Evolutionary conservation across 2,329 filamentous ascomycete species (phyloP).

Genomic region (Hymenoscyphus fructigenus): DNA sequence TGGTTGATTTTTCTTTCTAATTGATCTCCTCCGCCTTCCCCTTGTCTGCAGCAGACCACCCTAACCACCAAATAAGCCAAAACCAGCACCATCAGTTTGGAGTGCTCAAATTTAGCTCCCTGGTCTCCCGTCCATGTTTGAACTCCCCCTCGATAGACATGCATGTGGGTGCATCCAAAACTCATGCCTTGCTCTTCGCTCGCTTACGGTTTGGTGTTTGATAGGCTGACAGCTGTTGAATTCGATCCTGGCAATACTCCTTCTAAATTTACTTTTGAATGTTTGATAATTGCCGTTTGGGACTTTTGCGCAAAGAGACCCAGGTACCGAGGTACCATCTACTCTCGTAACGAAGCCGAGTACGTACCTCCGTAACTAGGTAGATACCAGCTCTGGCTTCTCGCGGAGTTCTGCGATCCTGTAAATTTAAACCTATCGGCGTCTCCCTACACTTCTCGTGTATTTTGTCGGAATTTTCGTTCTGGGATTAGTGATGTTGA

Average conservation of each 20-base stretch:
- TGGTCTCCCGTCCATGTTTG: neutral
- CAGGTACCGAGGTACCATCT: neutral
- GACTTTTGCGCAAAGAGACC: neutral
- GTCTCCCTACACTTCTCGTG: neutral
- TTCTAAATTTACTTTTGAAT: slow-evolving; percentile 1
- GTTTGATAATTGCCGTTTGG: neutral
- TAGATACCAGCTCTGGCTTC: too few species aligned
- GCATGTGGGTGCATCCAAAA: neutral
- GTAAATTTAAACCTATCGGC: neutral
- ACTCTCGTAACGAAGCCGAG: neutral
- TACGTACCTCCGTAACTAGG: neutral
- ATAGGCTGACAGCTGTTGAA: neutral
- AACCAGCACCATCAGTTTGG: neutral
- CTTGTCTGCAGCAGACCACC: neutral
- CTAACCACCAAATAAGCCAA: neutral
- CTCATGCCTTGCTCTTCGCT: neutral
- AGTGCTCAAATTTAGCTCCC: neutral
- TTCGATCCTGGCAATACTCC: neutral
- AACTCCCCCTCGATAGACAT: neutral
- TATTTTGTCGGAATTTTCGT: neutral
- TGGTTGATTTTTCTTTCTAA: neutral
- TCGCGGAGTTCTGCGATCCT: too few species aligned
- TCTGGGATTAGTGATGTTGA: neutral
- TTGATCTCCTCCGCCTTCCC: neutral
- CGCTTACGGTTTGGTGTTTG: neutral